Conservation (phyloP, 2,329 filamentous ascomycete species). For the Trichoderma sp. region DNA sequence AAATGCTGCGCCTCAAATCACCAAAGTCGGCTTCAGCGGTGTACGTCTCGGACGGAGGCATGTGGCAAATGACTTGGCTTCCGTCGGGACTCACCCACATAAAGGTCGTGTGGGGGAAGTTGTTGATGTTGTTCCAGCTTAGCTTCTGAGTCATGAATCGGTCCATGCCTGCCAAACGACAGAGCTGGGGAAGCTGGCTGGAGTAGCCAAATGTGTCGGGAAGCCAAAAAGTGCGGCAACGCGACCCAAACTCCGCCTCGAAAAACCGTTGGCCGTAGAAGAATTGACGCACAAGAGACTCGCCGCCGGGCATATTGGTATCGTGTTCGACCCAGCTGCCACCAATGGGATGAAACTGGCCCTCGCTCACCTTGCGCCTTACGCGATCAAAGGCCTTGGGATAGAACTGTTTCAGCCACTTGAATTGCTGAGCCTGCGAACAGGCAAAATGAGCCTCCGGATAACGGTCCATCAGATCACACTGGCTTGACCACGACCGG, state of each 20-base stretch:
- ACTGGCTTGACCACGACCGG: slow-evolving; percentile 95
- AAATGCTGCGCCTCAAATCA: slow-evolving; percentile 83
- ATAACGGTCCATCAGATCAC: slow-evolving; percentile 90
- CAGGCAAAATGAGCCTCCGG: slow-evolving; percentile 89
- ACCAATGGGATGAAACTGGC: slow-evolving; percentile 89
- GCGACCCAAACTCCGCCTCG: slow-evolving; percentile 83
- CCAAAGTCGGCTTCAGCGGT: slow-evolving; percentile 93
- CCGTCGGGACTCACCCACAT: slow-evolving; percentile 97
- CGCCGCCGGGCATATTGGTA: slow-evolving; percentile 93
- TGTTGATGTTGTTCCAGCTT: slow-evolving; percentile 99
- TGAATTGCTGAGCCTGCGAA: slow-evolving; percentile 95
- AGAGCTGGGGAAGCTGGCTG: slow-evolving; percentile 88
- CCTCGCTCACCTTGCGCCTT: slow-evolving; percentile 84
- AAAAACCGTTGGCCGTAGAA: slow-evolving; percentile 94
- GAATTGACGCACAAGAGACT: slow-evolving; percentile 91
- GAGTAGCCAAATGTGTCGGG: slow-evolving; percentile 99
- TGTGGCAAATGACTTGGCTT: slow-evolving; percentile 95
- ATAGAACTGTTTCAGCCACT: slow-evolving; percentile 91
- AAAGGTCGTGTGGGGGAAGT: slow-evolving; percentile 97
- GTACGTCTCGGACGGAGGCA: slow-evolving; percentile 94
- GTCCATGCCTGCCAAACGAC: slow-evolving; percentile 90
- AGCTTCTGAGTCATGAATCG: slow-evolving; percentile 97
- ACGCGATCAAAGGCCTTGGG: slow-evolving; percentile 86
- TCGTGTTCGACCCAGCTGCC: slow-evolving; percentile 99
- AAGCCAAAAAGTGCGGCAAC: slow-evolving; percentile 92